Conservation (phyloP, 352 stramenopile genomes). For the Globisporangium spiculum region DNA sequence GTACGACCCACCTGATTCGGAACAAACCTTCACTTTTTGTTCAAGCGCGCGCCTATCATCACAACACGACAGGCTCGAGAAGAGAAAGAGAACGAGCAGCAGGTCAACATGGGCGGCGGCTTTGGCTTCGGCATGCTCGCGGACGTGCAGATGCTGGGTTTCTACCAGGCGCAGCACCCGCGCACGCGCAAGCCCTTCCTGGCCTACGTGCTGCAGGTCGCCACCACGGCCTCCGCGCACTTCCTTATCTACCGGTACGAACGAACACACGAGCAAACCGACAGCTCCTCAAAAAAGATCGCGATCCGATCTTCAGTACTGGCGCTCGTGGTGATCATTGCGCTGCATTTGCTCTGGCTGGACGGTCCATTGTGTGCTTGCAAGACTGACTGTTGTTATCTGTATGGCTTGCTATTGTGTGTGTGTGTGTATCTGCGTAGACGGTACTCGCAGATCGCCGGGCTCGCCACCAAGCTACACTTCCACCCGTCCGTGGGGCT, state of each 20-base stretch:
- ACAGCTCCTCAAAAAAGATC: not conserved
- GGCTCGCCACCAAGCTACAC: conserved; percentile 55
- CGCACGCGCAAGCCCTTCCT: conserved; percentile 51
- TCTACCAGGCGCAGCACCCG: conserved; percentile 66
- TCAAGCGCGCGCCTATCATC: not conserved
- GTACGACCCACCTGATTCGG: not conserved
- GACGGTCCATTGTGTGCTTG: too few species aligned
- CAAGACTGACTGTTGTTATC: too few species aligned
- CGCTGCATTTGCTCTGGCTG: too few species aligned
- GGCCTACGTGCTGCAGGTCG: conserved; percentile 73
- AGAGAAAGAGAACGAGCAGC: not conserved
- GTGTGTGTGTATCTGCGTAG: conserved; percentile 12
- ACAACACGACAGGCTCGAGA: not conserved
- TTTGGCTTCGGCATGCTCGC: conserved; percentile 61
- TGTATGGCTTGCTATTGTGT: not conserved
- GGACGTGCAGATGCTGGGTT: conserved; percentile 77
- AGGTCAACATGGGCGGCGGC: conserved; percentile 32
- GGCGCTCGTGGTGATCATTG: not conserved
- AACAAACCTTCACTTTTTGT: not conserved
- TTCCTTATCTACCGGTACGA: conserved; percentile 70
- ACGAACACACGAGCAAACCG: not conserved
- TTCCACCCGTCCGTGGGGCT: conserved; percentile 65
- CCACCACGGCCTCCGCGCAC: conserved; percentile 28
- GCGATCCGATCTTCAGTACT: not conserved
- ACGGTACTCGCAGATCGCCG: conserved; percentile 77